Base-by-base conservation (phyloP, 495 filamentous ascomycete species). In the Penicillium salamii region DNA sequence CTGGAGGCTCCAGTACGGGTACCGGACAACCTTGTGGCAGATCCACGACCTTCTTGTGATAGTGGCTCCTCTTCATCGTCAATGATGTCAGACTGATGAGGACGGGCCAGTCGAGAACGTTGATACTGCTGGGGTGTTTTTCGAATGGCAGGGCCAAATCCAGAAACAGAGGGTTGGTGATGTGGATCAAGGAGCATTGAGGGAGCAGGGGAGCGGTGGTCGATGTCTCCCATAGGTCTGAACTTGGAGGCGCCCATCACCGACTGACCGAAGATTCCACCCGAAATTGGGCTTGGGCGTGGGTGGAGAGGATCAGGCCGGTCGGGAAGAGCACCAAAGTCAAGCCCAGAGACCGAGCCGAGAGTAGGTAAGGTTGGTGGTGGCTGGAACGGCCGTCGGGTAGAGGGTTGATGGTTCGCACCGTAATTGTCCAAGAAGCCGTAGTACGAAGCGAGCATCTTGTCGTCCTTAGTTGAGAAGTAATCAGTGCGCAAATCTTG, bases 361-460 rank as follows among this genome's bases (percentile, higher is more conserved):
- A 90, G 72, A 12, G 83, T 82, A 2, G 89, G 89, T 53, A 91
- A 89, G 4, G 75, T 70, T 5, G 89, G 90, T 5, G 90, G 89
- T n/a, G 85, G 87, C 53, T 92, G 81, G 65, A 91, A 91, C 35
- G 59, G 69, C 28, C 70, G 70, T 42, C 67, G 71, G 12, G 47
- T 59, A 4, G 60, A 46, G n/a, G 81, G 78, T 42, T 81, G 81
- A 26, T 81, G 78, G 59, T 87, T 88, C 33, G 78, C 66, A 31
- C 79, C 83, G 66, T 98, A 98, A 48, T 95, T 87, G 65, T 95
- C 89, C 43, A 97, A 71, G 63, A 98, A 98, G 5, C 90, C 88
- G 54, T 91, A 88, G 61, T 95, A 91, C 1, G 93, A 97, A 14
- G 89, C 89, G 18, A 92, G 81, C 91, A 98, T 96, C 76, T 98